Base-by-base conservation (phyloP, 371 early-diverging fungal genomes). In the Batkoa obscura region DNA sequence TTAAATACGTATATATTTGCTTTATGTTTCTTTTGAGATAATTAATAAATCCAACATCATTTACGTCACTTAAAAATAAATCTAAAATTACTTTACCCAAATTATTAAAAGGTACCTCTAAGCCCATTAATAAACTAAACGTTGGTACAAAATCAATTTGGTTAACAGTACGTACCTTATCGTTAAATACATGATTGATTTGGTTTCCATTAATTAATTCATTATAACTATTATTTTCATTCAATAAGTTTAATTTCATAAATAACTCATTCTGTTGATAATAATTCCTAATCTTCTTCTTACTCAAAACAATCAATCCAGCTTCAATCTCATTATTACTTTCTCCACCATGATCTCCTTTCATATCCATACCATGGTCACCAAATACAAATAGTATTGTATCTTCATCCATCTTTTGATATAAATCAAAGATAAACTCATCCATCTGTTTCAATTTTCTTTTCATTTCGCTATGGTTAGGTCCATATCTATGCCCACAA, bases 261-360 rank as follows among this genome's bases (percentile, higher is more conserved):
- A 57, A 50, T 6, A 42, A 15, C 1, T 31, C 38, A 38, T 30
- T 30, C 8, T 55, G 32, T 0, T 15, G 17, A 17, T 49, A 36
- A 23, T 23, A 15, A n/a, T 15, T n/a, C 3, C 35, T 34, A 9
- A 45, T 34, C 30, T 3, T 10, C 10, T 17, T 23, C 36, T 56
- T 45, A 13, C 33, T 6, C 10, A 17, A 86, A 5, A 91, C 49
- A 62, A 91, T 87, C 54, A 94, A 60, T 2, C 75, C 88, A 2
- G 93, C 86, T 62, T 83, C 80, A 33, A 92, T 66, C 60, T 98
- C 99, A 42, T 82, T 73, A 42, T 78, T 75, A 55, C 88, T 87
- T 59, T 93, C 92, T 9, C 98, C 97, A 9, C 99, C 99, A 61
- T 99, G 99, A 62, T 96, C 94, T 1, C 99, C 99, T 61, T 92